Conservation (phyloP, 2,329 filamentous ascomycete genomes). For the Alternaria viburni region DNA sequence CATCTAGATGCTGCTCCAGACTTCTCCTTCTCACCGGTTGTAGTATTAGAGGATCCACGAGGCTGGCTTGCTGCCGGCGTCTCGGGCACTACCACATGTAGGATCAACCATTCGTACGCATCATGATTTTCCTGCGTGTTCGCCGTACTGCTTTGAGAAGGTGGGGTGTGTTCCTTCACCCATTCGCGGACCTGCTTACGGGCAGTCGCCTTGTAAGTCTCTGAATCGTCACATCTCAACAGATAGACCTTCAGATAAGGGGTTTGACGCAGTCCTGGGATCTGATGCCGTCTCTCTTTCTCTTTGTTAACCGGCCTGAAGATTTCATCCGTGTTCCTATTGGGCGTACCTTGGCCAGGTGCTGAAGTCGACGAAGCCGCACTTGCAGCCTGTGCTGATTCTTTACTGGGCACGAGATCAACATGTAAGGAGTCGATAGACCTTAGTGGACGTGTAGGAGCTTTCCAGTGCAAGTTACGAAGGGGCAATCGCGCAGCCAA, state of each 20-base stretch:
- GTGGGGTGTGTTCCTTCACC: constrained; percentile 76
- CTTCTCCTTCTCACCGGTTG: constrained; percentile 69
- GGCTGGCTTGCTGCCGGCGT: constrained; percentile 81
- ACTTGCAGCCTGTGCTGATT: constrained; percentile 48
- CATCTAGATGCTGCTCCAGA: constrained; percentile 71
- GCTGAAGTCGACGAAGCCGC: constrained; percentile 31
- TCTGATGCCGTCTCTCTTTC: constrained; percentile 81
- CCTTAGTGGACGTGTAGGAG: constrained; percentile 84
- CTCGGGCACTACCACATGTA: constrained; percentile 91
- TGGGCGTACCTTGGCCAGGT: constrained; percentile 26
- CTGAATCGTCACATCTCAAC: constrained; percentile 92
- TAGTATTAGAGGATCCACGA: constrained; percentile 60
- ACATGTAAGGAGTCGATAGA: constrained; percentile 94
- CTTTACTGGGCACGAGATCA: constrained; percentile 73
- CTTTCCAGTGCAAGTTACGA: constrained; percentile 96
- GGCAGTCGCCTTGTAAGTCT: constrained; percentile 83
- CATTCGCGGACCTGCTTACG: constrained; percentile 85
- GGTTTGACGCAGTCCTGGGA: constrained; percentile 88
- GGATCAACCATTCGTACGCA: constrained; percentile 91
- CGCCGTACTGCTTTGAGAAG: constrained; percentile 60
- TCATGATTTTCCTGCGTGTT: constrained; percentile 90
- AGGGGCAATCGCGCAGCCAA: constrained; percentile 81
- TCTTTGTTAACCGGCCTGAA: constrained; percentile 27
- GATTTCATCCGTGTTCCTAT: constrained; percentile 35
- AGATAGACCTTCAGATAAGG: constrained; percentile 92